phyloP scores from a whole-genome alignment of 1,284 basidiomycete genomes.

The Microbotryum silenes-acaulis region DNA sequence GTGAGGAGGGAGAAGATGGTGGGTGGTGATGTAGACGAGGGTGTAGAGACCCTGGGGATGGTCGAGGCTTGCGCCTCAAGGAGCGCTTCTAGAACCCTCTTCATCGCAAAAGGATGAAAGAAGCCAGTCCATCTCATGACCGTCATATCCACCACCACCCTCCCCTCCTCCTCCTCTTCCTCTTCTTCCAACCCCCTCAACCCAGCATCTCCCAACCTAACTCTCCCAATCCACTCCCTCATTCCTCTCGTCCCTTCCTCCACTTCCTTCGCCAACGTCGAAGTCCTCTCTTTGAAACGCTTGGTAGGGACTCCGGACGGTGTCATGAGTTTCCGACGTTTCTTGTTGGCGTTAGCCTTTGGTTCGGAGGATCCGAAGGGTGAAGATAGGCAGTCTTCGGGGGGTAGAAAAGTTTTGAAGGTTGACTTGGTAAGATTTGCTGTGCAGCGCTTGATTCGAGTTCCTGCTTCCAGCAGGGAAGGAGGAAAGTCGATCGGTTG shows the following conservation, averaged over 20 bases:
- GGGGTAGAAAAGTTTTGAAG: not conserved
- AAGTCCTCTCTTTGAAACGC: too few species aligned
- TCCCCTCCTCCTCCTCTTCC: conserved; percentile 6
- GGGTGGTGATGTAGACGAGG: not conserved
- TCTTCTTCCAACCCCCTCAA: not conserved
- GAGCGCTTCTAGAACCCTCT: too few species aligned
- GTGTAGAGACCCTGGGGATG: not conserved
- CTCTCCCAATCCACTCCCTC: conserved; percentile 23
- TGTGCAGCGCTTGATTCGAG: too few species aligned
- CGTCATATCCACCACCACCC: not conserved
- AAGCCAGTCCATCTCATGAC: conserved; percentile 10
- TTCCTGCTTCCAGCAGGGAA: not conserved
- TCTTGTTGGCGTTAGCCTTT: too few species aligned
- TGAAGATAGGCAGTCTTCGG: not conserved
- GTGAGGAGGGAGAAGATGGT: conserved; percentile 3
- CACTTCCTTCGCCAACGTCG: too few species aligned
- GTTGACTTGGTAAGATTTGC: not conserved
- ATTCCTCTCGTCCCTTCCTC: conserved; percentile 1
- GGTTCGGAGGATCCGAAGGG: not conserved
- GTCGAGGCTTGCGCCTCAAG: too few species aligned
- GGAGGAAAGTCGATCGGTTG: conserved; percentile 2
- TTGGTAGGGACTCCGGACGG: too few species aligned
- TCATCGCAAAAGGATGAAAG: conserved; percentile 11
- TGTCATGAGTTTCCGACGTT: too few species aligned
- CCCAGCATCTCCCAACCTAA: conserved; percentile 3